Base-by-base conservation (phyloP, 768 basidiomycete species). In the Calocybe gangraenosa region DNA sequence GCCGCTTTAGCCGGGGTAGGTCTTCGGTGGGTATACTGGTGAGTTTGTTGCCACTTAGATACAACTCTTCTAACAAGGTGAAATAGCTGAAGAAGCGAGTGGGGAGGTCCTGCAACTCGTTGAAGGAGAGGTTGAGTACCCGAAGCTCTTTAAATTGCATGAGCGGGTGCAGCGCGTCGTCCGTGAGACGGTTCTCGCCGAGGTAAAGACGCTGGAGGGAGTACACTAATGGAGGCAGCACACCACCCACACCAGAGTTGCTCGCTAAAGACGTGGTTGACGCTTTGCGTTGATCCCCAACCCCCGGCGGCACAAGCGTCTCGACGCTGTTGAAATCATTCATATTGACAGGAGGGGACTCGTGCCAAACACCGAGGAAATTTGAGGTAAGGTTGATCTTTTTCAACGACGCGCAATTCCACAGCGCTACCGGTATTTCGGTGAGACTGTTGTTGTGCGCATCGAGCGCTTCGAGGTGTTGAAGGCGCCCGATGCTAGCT, bases 31-130 rank as follows among this genome's bases (percentile, higher is more conserved):
- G 94, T 22, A 98, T 71, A 50, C 79, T 86, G 7, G 89, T 87
- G 54, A 99, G 68, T 64, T 89, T 88, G 69, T 97, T 98, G n/a
- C 95, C 95, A 54, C 90, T 91, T 2, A 98, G 73, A 60, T 96
- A 98, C 25, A 99, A 68, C 65, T 94, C 87, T 63, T 91, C 81
- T 8, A 99, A 72, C 32, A 75, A 65, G 15, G 69, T 67, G 53
- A 92, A 74, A 49, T 82, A 82, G 50, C 76, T 71, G 56, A 97
- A 81, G 56, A 92, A 93, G 22, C 74, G 68, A 0, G 78, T 65
- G 0, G 95, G 93, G 35, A 97, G 75, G 56, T 94, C 90, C 63
- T 86, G 85, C 35, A 99, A 86, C 44, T 92, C 82, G 64, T 99
- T 99, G 71, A 96, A 98, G 20, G 89, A 91, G 15, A 98, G 71